phyloP scores from a whole-genome alignment of 2,329 filamentous ascomycete species.

The Byssoonygena ceratinophila region DNA sequence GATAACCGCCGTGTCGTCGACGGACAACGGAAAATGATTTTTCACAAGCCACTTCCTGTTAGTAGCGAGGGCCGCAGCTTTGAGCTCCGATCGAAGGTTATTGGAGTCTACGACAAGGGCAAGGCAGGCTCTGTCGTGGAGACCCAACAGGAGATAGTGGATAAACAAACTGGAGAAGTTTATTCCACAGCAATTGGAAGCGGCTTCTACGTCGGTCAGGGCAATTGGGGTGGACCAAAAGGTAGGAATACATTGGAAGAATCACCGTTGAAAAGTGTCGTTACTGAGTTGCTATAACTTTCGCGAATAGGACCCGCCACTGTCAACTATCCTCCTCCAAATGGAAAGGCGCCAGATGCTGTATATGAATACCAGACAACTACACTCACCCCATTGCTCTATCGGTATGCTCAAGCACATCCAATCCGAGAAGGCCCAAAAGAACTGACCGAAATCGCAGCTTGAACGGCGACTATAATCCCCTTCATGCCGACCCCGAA shows the following conservation, averaged over 20 bases:
- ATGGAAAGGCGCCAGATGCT: conserved; percentile 59
- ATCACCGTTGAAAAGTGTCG: not conserved
- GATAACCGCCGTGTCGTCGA: conserved; percentile 67
- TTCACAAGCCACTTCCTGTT: conserved; percentile 64
- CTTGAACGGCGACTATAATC: conserved; percentile 90
- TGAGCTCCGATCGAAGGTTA: conserved; percentile 63
- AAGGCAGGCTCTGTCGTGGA: conserved; percentile 72
- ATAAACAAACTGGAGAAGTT: conserved; percentile 56
- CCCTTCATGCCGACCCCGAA: conserved; percentile 76
- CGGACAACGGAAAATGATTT: conserved; percentile 68
- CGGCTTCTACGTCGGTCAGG: conserved; percentile 70
- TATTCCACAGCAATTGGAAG: conserved; percentile 60
- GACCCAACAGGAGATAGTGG: conserved; percentile 65
- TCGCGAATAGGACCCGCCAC: conserved; percentile 49
- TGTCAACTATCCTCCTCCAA: conserved; percentile 65
- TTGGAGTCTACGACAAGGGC: conserved; percentile 86
- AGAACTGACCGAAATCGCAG: conserved; percentile 31
- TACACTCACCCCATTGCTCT: conserved; percentile 61
- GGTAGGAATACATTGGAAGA: conserved; percentile 39
- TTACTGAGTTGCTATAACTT: not conserved
- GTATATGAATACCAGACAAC: conserved; percentile 61
- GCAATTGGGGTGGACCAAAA: conserved; percentile 81
- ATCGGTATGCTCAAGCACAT: conserved; percentile 41
- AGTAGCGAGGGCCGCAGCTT: conserved; percentile 62
- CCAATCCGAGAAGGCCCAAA: not conserved